These are phyloP conservation scores for Cephalotrichum gorgonifer DNA, from an alignment of 2,329 filamentous ascomycete genomes.

Conservation along the genomic window DNA sequence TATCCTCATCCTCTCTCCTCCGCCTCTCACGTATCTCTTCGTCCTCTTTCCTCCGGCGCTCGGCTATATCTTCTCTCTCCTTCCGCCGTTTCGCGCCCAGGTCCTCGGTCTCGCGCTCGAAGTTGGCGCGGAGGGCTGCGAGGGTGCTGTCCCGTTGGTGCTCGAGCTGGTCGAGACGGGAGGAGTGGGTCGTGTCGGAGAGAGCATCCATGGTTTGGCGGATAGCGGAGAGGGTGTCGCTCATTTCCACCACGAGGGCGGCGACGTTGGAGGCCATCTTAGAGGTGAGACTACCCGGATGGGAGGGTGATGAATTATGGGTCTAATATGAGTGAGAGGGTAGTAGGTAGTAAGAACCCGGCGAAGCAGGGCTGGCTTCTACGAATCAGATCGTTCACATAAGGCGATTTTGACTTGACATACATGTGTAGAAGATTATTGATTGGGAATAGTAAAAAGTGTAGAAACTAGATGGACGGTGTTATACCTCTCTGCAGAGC, in stretches of 20 bases:
- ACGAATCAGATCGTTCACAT: too few relatives aligned
- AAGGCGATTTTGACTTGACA: too few relatives aligned
- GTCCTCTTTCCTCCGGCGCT: slow-evolving; percentile 24
- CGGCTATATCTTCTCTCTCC: slow-evolving; percentile 30
- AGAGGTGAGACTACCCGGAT: neutral
- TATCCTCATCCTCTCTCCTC: slow-evolving; percentile 7
- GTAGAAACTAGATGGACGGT: neutral
- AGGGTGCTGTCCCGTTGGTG: slow-evolving; percentile 22
- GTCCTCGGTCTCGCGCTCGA: slow-evolving; percentile 19
- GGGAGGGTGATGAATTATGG: too few relatives aligned
- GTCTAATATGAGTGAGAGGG: too few relatives aligned
- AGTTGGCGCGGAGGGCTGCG: slow-evolving; percentile 18
- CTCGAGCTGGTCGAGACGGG: slow-evolving; percentile 27
- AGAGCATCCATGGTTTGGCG: slow-evolving; percentile 23
- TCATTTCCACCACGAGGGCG: slow-evolving; percentile 29
- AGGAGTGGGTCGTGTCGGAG: slow-evolving; percentile 20
- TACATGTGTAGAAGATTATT: too few relatives aligned
- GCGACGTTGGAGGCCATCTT: slow-evolving; percentile 17
- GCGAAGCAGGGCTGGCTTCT: too few relatives aligned
- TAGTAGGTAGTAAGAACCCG: too few relatives aligned
- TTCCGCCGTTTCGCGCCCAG: slow-evolving; percentile 23
- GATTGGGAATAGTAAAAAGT: neutral
- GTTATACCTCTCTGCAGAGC: neutral
- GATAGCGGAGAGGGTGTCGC: slow-evolving; percentile 28
- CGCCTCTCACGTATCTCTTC: slow-evolving; percentile 17